These are phyloP conservation scores for Triticum urartu DNA, from an alignment of 176 grass and related monocot species.

Conservation along the genomic window DNA sequence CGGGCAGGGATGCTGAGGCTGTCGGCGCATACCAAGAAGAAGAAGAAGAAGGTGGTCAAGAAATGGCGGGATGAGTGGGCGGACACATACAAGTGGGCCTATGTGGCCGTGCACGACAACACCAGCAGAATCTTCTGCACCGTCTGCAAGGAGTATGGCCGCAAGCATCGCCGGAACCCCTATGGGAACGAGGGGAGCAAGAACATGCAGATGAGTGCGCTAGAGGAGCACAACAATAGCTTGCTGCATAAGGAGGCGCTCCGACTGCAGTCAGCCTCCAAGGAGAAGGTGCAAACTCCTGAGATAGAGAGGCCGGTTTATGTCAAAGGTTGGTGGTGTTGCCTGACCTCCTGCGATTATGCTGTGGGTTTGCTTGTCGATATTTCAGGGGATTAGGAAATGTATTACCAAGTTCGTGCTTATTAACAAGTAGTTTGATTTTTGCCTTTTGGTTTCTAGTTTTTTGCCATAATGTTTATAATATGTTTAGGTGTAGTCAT, in stretches of 20 bases:
- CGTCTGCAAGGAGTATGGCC: conserved; percentile 91
- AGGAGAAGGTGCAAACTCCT: conserved; percentile 62
- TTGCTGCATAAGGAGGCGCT: conserved; percentile 98
- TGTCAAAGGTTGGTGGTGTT: conserved; percentile 79
- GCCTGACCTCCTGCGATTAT: background rate
- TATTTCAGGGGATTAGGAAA: conserved; percentile 10
- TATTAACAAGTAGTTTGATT: background rate
- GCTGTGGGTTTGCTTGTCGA: background rate
- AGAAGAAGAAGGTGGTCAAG: conserved; percentile 99
- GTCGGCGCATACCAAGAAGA: conserved; percentile 69
- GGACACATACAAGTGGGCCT: conserved; percentile 97
- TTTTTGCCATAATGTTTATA: conserved; percentile 14
- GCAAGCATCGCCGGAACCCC: conserved; percentile 94
- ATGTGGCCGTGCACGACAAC: conserved; percentile 75
- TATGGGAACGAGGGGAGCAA: conserved; percentile 98
- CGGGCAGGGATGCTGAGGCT: conserved; percentile 48
- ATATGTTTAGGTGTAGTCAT: too few relatives aligned
- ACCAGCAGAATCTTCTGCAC: conserved; percentile 95
- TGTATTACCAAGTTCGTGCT: conserved; percentile 5
- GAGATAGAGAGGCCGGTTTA: conserved; percentile 66
- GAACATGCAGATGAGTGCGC: conserved; percentile 99
- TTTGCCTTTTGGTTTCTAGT: background rate
- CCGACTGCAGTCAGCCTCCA: conserved; percentile 76
- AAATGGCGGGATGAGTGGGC: conserved; percentile 98
- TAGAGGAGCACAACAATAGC: conserved; percentile 99